These are phyloP conservation scores for Forsythia viridissima DNA, from an alignment of 257 asterid species.

Conservation along the genomic window DNA sequence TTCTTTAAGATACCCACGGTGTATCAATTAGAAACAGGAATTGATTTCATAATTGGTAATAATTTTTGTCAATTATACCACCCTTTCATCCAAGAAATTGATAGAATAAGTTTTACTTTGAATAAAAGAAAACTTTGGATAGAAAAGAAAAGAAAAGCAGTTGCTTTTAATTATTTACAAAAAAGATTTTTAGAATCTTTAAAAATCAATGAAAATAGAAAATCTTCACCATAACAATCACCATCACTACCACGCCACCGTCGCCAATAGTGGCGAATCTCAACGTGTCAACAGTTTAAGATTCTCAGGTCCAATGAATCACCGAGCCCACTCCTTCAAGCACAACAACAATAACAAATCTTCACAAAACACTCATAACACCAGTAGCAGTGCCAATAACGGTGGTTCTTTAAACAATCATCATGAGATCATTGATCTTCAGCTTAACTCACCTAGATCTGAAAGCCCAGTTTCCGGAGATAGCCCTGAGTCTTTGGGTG, in stretches of 20 bases:
- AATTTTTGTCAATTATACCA: too few species aligned
- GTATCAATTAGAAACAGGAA: too few species aligned
- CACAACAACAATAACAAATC: slow-evolving; percentile 45
- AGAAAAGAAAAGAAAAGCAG: too few species aligned
- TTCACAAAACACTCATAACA: too few species aligned
- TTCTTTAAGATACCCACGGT: too few species aligned
- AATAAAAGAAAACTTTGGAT: too few species aligned
- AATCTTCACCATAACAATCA: slow-evolving; percentile 72
- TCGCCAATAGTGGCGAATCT: slow-evolving; percentile 63
- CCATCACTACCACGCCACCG: slow-evolving; percentile 50
- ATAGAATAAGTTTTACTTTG: too few species aligned
- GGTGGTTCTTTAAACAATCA: slow-evolving; percentile 21
- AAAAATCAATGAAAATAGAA: too few species aligned
- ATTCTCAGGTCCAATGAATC: slow-evolving; percentile 90
- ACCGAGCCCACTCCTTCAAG: slow-evolving; percentile 80
- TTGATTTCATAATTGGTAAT: too few species aligned
- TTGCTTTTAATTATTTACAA: too few species aligned
- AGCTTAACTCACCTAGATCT: slow-evolving; percentile 87
- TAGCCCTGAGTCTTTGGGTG: slow-evolving; percentile 44
- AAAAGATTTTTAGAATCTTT: too few species aligned
- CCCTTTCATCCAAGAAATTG: too few species aligned
- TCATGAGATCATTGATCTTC: slow-evolving; percentile 78
- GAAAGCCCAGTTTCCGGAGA: slow-evolving; percentile 54
- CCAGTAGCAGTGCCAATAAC: slow-evolving; percentile 24
- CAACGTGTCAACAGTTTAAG: slow-evolving; percentile 93